These are phyloP conservation scores for Rhodotorula diobovata DNA, from an alignment of 768 basidiomycete genomes.

Conservation along the genomic window DNA sequence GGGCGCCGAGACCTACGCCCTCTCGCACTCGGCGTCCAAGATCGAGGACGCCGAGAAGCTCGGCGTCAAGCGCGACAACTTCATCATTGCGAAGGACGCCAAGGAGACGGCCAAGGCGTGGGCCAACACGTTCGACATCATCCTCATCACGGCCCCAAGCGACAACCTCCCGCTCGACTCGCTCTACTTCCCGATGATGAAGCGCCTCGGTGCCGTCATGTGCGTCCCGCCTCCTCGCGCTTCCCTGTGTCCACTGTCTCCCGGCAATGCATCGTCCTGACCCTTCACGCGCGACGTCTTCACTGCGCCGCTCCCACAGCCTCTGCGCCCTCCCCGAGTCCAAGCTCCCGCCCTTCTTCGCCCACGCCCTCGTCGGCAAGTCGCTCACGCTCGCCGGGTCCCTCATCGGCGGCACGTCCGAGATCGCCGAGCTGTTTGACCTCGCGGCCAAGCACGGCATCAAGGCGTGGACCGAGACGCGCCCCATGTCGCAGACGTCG, in stretches of 20 bases:
- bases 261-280: not conserved
- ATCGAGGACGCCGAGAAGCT: conserved; percentile 57
- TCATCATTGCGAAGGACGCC: conserved; percentile 33
- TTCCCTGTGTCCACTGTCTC: too few relatives aligned
- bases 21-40: conserved; percentile 58
- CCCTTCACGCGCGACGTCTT: not conserved
- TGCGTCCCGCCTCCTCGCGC: conserved; percentile 50
- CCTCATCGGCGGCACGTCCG: conserved; percentile 57
- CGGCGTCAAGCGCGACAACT: conserved; percentile 46
- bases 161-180: conserved; percentile 51
- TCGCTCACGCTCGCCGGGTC: conserved; percentile 43
- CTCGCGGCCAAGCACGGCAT: conserved; percentile 55
- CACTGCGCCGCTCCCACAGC: conserved; percentile 48
- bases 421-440: conserved; percentile 56
- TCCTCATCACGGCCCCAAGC: conserved; percentile 48
- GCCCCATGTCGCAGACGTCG: conserved; percentile 26
- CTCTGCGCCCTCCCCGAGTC: conserved; percentile 60
- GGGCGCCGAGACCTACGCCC: conserved; percentile 56
- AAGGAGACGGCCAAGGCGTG: conserved; percentile 21
- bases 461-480: conserved; percentile 50
- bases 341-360: conserved; percentile 32
- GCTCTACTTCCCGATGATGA: conserved; percentile 56
- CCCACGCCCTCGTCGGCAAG: conserved; percentile 43
- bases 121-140: conserved; percentile 46
- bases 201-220: conserved; percentile 11